phyloP scores from a whole-genome alignment of 352 stramenopile species.

The Globisporangium okanoganense region DNA sequence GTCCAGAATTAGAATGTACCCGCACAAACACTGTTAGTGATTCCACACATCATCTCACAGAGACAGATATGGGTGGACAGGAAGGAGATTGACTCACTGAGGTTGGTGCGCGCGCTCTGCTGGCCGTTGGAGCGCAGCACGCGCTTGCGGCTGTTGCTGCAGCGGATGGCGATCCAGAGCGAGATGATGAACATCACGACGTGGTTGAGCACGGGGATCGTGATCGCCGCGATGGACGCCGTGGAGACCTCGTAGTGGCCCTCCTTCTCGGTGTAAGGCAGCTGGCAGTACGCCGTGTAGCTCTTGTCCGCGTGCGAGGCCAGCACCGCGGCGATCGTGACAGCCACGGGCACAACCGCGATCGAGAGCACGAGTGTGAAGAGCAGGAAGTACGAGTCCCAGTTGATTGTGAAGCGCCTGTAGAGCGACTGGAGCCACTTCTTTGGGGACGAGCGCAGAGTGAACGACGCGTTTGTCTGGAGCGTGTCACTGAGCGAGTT shows the following conservation, averaged over 20 bases:
- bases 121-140: slow-evolving; percentile 50
- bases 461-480: slow-evolving; percentile 10
- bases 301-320: slow-evolving; percentile 24
- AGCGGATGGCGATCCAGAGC: slow-evolving; percentile 63
- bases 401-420: slow-evolving; percentile 56
- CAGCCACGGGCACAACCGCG: slow-evolving; percentile 40
- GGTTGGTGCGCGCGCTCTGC: slow-evolving; percentile 57
- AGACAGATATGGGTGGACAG: not conserved
- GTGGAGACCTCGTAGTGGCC: slow-evolving; percentile 29
- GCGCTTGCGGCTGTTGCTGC: slow-evolving; percentile 69
- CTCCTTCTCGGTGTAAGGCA: slow-evolving; percentile 24
- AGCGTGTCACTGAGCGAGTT: slow-evolving; percentile 14
- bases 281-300: slow-evolving; percentile 39
- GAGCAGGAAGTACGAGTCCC: slow-evolving; percentile 70
- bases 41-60: not conserved
- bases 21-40: not conserved
- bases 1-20: slow-evolving; percentile 7
- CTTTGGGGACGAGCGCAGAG: not conserved
- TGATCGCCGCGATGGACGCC: slow-evolving; percentile 35
- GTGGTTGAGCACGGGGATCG: slow-evolving; percentile 66
- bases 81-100: slow-evolving; percentile 43
- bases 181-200: slow-evolving; percentile 66
- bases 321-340: slow-evolving; percentile 32
- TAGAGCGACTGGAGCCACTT: slow-evolving; percentile 37
- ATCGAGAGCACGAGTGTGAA: slow-evolving; percentile 48